Percentiles rank a stretch among this genome's conserved stretches.
Evolutionary conservation across 73 alveolate genomes (phyloP).

Genomic region (Paraurostyla sp.): DNA sequence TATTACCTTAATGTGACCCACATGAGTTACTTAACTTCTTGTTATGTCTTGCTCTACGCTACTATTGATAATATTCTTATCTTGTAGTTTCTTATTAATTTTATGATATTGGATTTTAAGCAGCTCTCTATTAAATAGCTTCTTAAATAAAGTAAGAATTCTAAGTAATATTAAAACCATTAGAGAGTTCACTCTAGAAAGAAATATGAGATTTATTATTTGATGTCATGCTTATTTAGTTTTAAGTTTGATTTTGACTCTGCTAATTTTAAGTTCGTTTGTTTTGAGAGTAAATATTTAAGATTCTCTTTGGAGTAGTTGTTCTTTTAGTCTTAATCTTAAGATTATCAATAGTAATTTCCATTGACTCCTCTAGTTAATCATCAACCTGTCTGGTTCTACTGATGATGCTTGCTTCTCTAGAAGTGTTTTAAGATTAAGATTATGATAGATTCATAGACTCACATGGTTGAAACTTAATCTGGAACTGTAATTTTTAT

Average conservation of each 20-base stretch:
- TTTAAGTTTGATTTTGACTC: background rate
- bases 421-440: background rate
- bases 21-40: conserved; percentile 3
- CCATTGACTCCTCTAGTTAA: conserved; percentile 11
- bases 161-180: conserved; percentile 26
- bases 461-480: background rate
- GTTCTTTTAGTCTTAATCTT: background rate
- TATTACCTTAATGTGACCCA: background rate
- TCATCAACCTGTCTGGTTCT: conserved; percentile 20
- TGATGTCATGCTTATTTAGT: background rate
- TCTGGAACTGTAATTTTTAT: background rate
- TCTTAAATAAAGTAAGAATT: too few species aligned
- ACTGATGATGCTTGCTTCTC: conserved; percentile 23
- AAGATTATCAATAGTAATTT: conserved; percentile 6
- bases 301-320: conserved; percentile 19
- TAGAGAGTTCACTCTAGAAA: conserved; percentile 5
- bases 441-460: conserved; percentile 6
- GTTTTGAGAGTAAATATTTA: background rate
- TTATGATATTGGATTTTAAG: background rate
- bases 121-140: too few species aligned
- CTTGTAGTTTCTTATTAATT: background rate
- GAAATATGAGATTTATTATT: background rate
- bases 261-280: background rate
- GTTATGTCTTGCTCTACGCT: background rate
- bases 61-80: background rate